Conservation (phyloP, 1,139 yeast species). For the Diutina rugosa region DNA sequence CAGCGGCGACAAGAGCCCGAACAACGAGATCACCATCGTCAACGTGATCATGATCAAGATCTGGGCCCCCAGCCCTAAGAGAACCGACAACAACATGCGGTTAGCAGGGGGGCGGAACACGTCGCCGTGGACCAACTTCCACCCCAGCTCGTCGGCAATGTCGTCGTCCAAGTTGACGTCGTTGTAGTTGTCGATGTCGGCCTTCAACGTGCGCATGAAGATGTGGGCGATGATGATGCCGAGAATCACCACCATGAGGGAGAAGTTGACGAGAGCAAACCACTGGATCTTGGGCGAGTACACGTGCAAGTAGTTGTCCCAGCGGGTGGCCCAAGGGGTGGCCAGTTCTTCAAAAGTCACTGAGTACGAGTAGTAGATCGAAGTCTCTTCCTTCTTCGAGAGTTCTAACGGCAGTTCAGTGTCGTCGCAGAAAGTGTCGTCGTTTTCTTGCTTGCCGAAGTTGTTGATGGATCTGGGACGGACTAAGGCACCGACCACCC, state of each 20-base stretch:
- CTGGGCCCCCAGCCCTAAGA: constrained; percentile 86
- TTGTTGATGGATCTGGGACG: constrained; percentile 24
- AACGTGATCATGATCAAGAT: constrained; percentile 63
- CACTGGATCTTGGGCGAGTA: constrained; percentile 91
- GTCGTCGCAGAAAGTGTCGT: constrained; percentile 19
- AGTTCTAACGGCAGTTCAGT: constrained; percentile 20
- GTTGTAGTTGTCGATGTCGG: constrained; percentile 80
- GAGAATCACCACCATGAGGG: constrained; percentile 65
- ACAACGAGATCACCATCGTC: constrained; percentile 70
- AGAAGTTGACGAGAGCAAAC: constrained; percentile 82
- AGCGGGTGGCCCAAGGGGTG: constrained; percentile 94
- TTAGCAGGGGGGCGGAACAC: constrained; percentile 77
- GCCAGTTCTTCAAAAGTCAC: constrained; percentile 51
- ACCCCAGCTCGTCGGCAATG: constrained; percentile 87
- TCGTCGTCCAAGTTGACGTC: constrained; percentile 82
- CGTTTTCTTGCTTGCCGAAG: constrained; percentile 28
- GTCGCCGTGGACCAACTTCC: constrained; percentile 96
- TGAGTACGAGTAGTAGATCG: constrained; percentile 28
- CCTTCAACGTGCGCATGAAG: constrained; percentile 65
- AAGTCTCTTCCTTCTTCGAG: constrained; percentile 16
- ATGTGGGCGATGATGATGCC: constrained; percentile 74
- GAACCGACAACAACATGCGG: constrained; percentile 59
- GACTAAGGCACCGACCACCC: constrained; percentile 88
- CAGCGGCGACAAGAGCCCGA: constrained; percentile 87
- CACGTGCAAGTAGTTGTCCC: constrained; percentile 93